Evolutionary conservation across 2,329 filamentous ascomycete species (phyloP), one percentile per base, ranked within the genome.

Genomic region (Bipolaris oryzae): DNA sequence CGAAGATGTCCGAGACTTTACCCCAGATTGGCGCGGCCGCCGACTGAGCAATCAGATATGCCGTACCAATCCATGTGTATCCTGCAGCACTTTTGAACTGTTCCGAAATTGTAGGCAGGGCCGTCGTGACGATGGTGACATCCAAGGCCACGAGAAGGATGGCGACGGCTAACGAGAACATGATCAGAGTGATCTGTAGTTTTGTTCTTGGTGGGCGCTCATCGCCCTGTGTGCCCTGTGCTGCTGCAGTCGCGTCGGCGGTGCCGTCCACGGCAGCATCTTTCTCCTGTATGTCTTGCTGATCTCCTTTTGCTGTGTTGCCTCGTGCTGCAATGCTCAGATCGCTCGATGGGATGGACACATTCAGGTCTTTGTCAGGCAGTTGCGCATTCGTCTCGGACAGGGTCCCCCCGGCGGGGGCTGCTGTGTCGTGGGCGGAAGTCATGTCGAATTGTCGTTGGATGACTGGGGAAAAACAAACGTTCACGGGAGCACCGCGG

Each of bases 1-100:
- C 87, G 75, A 84, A 89, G 55, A 89, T 89, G 76, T 89, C 87
- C 42, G 84, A 85, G 20, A 88, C 75, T 66, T 88, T 88, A 20
- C 85, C 85, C 84, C 85, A 87, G 31, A 84, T 78, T 1, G 84
- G 84, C 2, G 83, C 82, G 18, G 82, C 74, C 0, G 81, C 80
- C 3, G 80, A 75, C 58, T 78, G 79, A 38, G 78, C 79, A 18
- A 84, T 77, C 1, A 82, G 67, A 58, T 83, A 85, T 7, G 81
- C 79, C 21, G 77, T 78, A 15, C 82, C 82, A 33, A 85, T 80
- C 83, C 83, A 85, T 5, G 78, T 80, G 60, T 84, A 84, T 18
- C 80, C 81, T 11, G 76, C 70, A 3, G 77, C 74, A 5, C 80
- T 82, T 16, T 82, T 72, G 64, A 85, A 84, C 33, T 83, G 74